Percentiles rank a stretch among this genome's conserved stretches.
These are phyloP conservation scores for Cadophora gregata DNA, from an alignment of 2,329 filamentous ascomycete genomes.

Conservation along the genomic window DNA sequence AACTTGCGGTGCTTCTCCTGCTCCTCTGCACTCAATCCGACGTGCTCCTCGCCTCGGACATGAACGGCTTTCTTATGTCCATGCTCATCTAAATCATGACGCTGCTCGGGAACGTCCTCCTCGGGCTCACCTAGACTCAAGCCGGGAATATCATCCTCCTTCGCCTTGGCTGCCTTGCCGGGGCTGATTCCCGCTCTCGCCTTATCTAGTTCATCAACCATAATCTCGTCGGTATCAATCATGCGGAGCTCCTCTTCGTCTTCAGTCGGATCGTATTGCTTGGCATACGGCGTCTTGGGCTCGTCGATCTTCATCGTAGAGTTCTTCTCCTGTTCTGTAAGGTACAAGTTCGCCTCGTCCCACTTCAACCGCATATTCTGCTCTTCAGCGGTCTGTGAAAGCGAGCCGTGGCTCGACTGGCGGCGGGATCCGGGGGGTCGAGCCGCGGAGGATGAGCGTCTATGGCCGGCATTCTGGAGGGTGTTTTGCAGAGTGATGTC, in stretches of 20 bases:
- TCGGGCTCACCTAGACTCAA: conserved; percentile 94
- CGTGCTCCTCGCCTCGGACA: conserved; percentile 67
- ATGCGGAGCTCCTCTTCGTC: conserved; percentile 73
- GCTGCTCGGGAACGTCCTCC: conserved; percentile 63
- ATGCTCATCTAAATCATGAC: conserved; percentile 47
- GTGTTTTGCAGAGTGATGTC: conserved; percentile 95
- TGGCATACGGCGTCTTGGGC: conserved; percentile 96
- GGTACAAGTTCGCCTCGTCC: conserved; percentile 97
- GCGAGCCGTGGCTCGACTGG: conserved; percentile 47
- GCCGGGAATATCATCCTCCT: conserved; percentile 85
- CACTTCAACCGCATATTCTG: conserved; percentile 83
- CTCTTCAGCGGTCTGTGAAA: conserved; percentile 47
- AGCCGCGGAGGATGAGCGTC: conserved; percentile 81
- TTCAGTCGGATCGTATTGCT: conserved; percentile 87
- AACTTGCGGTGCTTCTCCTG: conserved; percentile 91
- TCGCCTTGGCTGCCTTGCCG: conserved; percentile 37
- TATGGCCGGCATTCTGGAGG: conserved; percentile 88
- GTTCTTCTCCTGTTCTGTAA: conserved; percentile 94
- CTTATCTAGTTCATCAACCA: conserved; percentile 70
- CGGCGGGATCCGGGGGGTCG: conserved; percentile 53
- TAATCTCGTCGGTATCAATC: conserved; percentile 73
- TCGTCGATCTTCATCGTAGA: conserved; percentile 99
- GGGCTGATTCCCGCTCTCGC: conserved; percentile 33
- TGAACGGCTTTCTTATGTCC: conserved; percentile 72
- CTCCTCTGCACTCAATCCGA: conserved; percentile 71